Evolutionary conservation across 2,329 filamentous ascomycete species (phyloP), one percentile per base, ranked within the genome.

Genomic region (Pseudogymnoascus sp.): DNA sequence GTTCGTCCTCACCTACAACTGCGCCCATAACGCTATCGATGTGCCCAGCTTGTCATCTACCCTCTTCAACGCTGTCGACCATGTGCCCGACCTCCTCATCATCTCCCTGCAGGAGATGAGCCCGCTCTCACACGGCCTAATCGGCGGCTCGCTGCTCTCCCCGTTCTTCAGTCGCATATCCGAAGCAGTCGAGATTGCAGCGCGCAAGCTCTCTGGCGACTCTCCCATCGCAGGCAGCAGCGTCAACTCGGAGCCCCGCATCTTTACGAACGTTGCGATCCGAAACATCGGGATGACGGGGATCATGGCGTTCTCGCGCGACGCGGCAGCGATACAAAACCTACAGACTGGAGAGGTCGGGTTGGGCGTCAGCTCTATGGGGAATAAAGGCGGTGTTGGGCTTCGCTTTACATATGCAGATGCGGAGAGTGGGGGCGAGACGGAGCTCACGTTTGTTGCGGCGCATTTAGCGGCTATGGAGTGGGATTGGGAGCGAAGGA

Each of bases 311-410:
- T 96, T 96, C 73, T 89, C 88, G 19, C 85, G 85, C 63, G 81
- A 88, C 43, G 79, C 83, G 0, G 75, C 81, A 7, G 79, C 82
- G 24, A 78, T 97, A 61, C 78, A 78, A 61, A 79, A 84, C 70
- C 78, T 95, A n/a, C 84, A 91, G 67, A 87, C 85, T n/a, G 91
- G 89, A 2, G 90, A 89, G 61, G 88, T 92, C 2, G 93, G 95
- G 0, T 89, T 97, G 59, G 95, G 95, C 0, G 75, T 92, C 0
- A 88, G 87, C 64, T 89, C 93, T 60, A 95, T 96, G 89, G 95
- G 92, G 14, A 97, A 97, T 75, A 99, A 99, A 76, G 95, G 93
- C 31, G 93, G 92, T 3, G 89, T 96, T 0, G 95, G 89, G 0
- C 81, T 93, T 65, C 82, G 92, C 35, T 76, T 95, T 46, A 81